These are phyloP conservation scores for Beta corolliflora DNA, from an alignment of 179 eudicot genomes.

Conservation along the genomic window DNA sequence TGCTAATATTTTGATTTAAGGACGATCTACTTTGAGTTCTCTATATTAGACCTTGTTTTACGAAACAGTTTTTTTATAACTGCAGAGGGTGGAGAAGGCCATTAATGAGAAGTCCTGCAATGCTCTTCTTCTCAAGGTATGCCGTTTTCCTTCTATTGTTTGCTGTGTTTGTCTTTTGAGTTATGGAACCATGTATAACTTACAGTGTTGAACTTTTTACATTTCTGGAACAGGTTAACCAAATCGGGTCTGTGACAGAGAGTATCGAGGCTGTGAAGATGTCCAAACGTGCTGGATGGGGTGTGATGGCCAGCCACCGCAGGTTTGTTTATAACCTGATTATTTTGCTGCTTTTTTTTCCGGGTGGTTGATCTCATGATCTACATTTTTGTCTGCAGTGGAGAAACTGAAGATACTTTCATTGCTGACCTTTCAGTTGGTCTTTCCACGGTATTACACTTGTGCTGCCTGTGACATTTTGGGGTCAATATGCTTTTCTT, in stretches of 20 bases:
- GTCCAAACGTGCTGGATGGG: slow-evolving; percentile 97
- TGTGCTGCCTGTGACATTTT: not conserved
- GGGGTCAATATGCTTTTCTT: not conserved
- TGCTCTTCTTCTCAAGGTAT: slow-evolving; percentile 90
- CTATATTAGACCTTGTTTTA: not conserved
- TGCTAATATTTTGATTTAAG: not conserved
- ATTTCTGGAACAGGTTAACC: slow-evolving; percentile 60
- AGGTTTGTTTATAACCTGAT: slow-evolving; percentile 43
- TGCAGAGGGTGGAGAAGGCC: slow-evolving; percentile 87
- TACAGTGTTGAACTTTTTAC: not conserved
- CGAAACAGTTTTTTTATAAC: not conserved
- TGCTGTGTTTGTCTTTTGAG: no score
- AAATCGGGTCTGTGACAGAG: slow-evolving; percentile 92
- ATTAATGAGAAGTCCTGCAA: slow-evolving; percentile 72
- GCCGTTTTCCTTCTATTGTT: not conserved
- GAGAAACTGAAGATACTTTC: slow-evolving; percentile 97
- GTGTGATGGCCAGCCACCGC: slow-evolving; percentile 98
- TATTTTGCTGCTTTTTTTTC: not conserved
- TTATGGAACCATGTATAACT: not conserved
- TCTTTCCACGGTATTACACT: slow-evolving; percentile 75
- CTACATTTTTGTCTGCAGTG: slow-evolving; percentile 48
- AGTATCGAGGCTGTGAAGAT: slow-evolving; percentile 97
- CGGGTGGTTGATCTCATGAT: slow-evolving; percentile 7
- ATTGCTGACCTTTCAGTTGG: slow-evolving; percentile 98
- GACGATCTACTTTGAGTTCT: not conserved